phyloP scores from a whole-genome alignment of 805 yeast species.

The Blastobotrys mokoenaii region DNA sequence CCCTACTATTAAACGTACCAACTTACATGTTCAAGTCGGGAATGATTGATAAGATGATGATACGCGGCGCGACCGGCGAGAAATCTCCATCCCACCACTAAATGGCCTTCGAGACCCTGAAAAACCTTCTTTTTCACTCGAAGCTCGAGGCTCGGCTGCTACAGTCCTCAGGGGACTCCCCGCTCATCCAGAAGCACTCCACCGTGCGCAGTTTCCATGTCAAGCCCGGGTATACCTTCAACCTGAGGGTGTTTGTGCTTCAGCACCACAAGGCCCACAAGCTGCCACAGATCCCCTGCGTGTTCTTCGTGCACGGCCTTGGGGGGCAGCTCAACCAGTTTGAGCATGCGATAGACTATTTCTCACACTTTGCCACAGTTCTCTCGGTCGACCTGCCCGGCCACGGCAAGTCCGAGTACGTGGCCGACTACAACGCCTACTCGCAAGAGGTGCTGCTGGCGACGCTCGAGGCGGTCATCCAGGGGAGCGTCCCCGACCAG shows the following conservation, averaged over 20 bases:
- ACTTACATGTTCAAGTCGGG: too few species aligned
- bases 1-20: too few species aligned
- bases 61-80: too few species aligned
- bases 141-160: too few species aligned
- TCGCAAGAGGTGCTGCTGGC: conserved; percentile 32
- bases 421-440: conserved; percentile 31
- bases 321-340: conserved; percentile 89
- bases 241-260: conserved; percentile 16
- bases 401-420: conserved; percentile 45
- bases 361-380: conserved; percentile 55
- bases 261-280: conserved; percentile 24
- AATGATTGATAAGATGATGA: too few species aligned
- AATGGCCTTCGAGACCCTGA: too few species aligned
- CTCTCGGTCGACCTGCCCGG: conserved; percentile 82
- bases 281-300: conserved; percentile 40
- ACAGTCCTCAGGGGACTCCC: conserved; percentile 12
- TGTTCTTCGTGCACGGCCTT: conserved; percentile 73
- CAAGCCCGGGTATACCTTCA: conserved; percentile 3
- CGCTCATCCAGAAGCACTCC: conserved; percentile 15
- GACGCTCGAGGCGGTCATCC: conserved; percentile 31
- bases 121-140: too few species aligned
- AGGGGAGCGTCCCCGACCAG: conserved; percentile 23
- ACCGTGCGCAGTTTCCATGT: background rate
- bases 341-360: conserved; percentile 57
- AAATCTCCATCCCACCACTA: too few species aligned